Evolutionary conservation across 2,329 filamentous ascomycete species (phyloP), one percentile per base, ranked within the genome.

Genomic region (Pseudogymnoascus sp.): DNA sequence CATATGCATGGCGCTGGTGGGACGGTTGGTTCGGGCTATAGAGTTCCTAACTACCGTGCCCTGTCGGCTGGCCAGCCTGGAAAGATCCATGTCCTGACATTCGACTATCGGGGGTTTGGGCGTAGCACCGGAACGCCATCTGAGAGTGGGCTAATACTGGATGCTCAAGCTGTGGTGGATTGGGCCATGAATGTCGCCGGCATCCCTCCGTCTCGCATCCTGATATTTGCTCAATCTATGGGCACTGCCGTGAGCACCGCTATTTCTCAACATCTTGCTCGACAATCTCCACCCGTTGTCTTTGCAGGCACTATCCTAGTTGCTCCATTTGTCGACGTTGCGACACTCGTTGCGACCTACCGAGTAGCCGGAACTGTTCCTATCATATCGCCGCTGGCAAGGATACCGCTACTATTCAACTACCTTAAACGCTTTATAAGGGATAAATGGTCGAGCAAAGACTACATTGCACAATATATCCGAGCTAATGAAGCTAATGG

Each of bases 41-140:
- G 78, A 68, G 72, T 36, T 81, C 75, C 78, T 3, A 84, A 78
- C 67, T 86, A 86, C 68, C 78, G 82, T 1, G 80, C 78, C 10
- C 72, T 85, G 44, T 80, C 75, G 15, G 79, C 78, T 4, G 77
- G 73, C 0, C 73, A 77, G 1, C 78, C 82, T 0, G 68, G 73
- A 15, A 81, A 79, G 40, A 81, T 84, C 1, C 82, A 87, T 66
- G 76, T 81, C 37, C 67, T 87, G 9, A 77, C 81, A 1, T 78
- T 87, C 60, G 84, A 87, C 71, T 87, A 86, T 66, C 78, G 83
- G 3, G 84, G 84, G 0, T 87, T 82, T 64, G 84, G 84, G 1
- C 70, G 68, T 3, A 82, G 79, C 59, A 78, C 72, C 0, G 83
- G 83, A 1, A 68, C 70, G 4, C 83, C 83, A 0, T 82, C 81